Evolutionary conservation across 2,329 filamentous ascomycete species (phyloP).

Genomic region (Coniella vitis): DNA sequence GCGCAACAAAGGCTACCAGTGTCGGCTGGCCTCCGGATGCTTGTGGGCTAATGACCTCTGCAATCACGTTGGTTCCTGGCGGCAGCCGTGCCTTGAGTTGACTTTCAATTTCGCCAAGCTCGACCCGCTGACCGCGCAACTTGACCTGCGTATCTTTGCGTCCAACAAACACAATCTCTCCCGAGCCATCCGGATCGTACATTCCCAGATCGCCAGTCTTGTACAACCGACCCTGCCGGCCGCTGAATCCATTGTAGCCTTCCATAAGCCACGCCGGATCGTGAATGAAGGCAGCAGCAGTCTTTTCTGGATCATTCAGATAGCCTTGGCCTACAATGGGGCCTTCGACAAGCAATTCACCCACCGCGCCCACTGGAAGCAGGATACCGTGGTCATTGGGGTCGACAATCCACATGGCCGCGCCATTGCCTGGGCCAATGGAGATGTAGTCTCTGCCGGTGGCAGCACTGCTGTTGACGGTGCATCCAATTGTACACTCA

Average conservation of each 20-base stretch:
- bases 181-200: slow-evolving; percentile 33
- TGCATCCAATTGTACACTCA: slow-evolving; percentile 42
- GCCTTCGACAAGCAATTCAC: slow-evolving; percentile 33
- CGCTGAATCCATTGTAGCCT: slow-evolving; percentile 26
- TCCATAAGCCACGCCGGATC: slow-evolving; percentile 19
- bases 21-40: slow-evolving; percentile 17
- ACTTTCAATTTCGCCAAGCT: slow-evolving; percentile 43
- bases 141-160: slow-evolving; percentile 55
- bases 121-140: slow-evolving; percentile 51
- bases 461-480: slow-evolving; percentile 21
- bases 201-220: slow-evolving; percentile 42
- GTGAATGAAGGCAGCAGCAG: slow-evolving; percentile 26
- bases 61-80: slow-evolving; percentile 33
- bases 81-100: slow-evolving; percentile 32
- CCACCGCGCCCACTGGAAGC: slow-evolving; percentile 25
- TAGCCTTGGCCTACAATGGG: slow-evolving; percentile 45
- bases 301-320: slow-evolving; percentile 30
- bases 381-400: slow-evolving; percentile 22
- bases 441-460: slow-evolving; percentile 20
- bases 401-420: slow-evolving; percentile 22
- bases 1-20: slow-evolving; percentile 27
- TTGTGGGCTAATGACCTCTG: slow-evolving; percentile 37
- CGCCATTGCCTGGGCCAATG: slow-evolving; percentile 21
- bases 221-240: slow-evolving; percentile 35
- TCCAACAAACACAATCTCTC: slow-evolving; percentile 35